phyloP scores from a whole-genome alignment of 495 filamentous ascomycete genomes.

The Aspergillus taichungensis region DNA sequence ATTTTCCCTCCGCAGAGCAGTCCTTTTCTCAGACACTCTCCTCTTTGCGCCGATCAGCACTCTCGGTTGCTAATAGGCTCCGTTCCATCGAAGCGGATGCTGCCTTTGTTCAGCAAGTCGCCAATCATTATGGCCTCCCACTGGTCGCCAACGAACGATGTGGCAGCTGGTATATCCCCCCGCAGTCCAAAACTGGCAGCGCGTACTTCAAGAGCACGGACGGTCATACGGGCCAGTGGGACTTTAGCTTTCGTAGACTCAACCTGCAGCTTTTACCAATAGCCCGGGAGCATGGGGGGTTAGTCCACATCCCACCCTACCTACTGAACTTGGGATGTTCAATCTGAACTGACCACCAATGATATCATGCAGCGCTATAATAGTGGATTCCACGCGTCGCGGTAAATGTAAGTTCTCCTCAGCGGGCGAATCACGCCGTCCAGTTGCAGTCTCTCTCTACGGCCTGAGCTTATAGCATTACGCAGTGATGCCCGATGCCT shows the following conservation, averaged over 20 bases:
- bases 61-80: conserved; percentile 73
- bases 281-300: conserved; percentile 59
- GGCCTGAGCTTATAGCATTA: no score
- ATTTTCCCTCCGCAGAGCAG: conserved; percentile 34
- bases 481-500: conserved; percentile 78
- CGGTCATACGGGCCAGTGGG: conserved; percentile 84
- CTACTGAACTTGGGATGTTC: conserved; percentile 1
- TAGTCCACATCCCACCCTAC: conserved; percentile 13
- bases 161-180: conserved; percentile 89
- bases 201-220: conserved; percentile 98
- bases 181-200: conserved; percentile 53
- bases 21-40: conserved; percentile 39
- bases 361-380: conserved; percentile 57
- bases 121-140: conserved; percentile 50
- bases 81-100: conserved; percentile 62
- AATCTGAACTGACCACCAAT: conserved; percentile 4
- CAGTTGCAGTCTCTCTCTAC: no score
- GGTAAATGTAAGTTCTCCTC: conserved; percentile 60
- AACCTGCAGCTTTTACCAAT: conserved; percentile 68
- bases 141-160: conserved; percentile 90
- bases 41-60: conserved; percentile 61
- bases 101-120: conserved; percentile 52
- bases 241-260: conserved; percentile 72
- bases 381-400: conserved; percentile 89
- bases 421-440: conserved; percentile 1